These are phyloP conservation scores for Neoconidiobolus thromboides DNA, from an alignment of 371 early-diverging fungal genomes.

Conservation along the genomic window DNA sequence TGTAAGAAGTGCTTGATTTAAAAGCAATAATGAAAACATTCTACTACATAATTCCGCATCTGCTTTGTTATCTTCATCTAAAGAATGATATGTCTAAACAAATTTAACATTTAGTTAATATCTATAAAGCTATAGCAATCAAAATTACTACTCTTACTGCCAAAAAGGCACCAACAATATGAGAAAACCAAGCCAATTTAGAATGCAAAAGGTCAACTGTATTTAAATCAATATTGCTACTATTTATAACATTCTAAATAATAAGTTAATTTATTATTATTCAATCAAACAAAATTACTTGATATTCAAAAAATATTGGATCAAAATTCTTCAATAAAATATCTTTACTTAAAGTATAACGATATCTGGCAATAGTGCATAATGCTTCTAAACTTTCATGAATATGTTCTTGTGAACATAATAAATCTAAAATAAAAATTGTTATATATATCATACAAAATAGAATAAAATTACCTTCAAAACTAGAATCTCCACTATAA, in stretches of 20 bases:
- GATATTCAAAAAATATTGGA: neutral
- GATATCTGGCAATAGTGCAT: conserved; percentile 1
- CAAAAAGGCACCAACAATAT: conserved; percentile 47
- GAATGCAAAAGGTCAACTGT: too few relatives aligned
- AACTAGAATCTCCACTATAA: conserved; percentile 12
- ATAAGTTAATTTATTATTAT: too few relatives aligned
- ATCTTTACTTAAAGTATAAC: neutral
- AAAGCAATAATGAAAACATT: conserved; percentile 12
- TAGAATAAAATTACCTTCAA: neutral
- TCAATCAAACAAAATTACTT: neutral
- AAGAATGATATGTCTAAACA: neutral
- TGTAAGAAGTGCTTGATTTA: too few relatives aligned
- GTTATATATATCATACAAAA: neutral
- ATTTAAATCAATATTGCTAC: too few relatives aligned
- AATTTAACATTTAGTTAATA: neutral
- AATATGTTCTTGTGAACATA: neutral
- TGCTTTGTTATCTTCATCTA: conserved; percentile 27
- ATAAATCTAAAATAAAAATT: neutral
- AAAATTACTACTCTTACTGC: conserved; percentile 35
- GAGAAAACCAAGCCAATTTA: conserved; percentile 66
- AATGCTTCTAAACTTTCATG: neutral
- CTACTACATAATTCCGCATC: conserved; percentile 42
- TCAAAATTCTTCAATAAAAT: neutral
- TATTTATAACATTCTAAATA: too few relatives aligned
- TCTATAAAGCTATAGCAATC: too few relatives aligned